Evolutionary conservation across 106 monocot genomes (phyloP).

Genomic region (Dactylorhiza incarnata): DNA sequence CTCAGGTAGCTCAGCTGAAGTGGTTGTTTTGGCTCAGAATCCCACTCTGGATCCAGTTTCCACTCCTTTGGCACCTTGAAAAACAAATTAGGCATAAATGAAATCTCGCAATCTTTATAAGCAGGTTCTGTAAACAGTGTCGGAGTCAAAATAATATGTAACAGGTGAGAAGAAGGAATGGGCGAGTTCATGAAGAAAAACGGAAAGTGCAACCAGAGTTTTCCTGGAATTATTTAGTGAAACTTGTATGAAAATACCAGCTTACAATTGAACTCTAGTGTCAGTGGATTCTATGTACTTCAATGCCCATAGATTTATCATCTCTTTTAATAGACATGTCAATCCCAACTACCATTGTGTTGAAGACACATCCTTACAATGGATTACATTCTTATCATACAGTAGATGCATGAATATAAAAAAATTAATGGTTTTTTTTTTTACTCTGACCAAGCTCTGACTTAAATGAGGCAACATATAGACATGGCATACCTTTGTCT

Average conservation of each 20-base stretch:
- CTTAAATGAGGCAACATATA: no score
- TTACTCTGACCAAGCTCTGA: no score
- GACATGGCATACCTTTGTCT: no score
- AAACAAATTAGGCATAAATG: background rate
- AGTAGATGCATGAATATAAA: no score
- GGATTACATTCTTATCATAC: no score
- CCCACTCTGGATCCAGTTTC: conserved; percentile 82
- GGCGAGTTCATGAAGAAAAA: background rate
- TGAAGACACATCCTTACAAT: no score
- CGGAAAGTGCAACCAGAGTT: background rate
- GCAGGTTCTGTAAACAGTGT: background rate
- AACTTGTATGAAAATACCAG: no score
- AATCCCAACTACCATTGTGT: no score
- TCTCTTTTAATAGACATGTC: no score
- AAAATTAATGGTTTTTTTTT: no score
- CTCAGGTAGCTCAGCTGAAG: conserved; percentile 64
- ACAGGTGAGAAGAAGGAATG: background rate
- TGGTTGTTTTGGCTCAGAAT: conserved; percentile 55
- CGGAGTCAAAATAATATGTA: background rate
- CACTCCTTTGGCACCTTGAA: conserved; percentile 88
- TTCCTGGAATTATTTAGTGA: no score
- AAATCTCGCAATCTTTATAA: background rate
- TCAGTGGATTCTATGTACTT: background rate
- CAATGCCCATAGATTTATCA: background rate
- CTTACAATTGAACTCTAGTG: no score